Evolutionary conservation across 441 rosid species (phyloP).

Genomic region (Raphanus hybrid): DNA sequence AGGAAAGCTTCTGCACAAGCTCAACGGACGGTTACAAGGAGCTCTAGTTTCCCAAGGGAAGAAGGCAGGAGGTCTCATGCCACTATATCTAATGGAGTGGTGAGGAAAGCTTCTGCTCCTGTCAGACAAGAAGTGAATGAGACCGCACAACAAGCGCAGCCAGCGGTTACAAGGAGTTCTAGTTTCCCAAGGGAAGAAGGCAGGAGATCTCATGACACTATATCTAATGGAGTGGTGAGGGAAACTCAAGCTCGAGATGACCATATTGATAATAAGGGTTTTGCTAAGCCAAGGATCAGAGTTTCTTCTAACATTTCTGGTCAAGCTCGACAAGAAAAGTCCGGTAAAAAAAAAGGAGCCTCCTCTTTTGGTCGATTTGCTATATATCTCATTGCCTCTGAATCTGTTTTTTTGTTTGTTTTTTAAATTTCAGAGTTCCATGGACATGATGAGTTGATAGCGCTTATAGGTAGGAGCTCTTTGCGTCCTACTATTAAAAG

Average conservation of each 20-base stretch:
- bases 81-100: constrained; percentile 20
- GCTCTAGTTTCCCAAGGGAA: background rate
- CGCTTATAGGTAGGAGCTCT: constrained; percentile 30
- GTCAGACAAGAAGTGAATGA: constrained; percentile 21
- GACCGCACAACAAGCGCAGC: background rate
- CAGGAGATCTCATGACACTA: constrained; percentile 20
- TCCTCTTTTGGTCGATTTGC: constrained; percentile 2
- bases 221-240: constrained; percentile 24
- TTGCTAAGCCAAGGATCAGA: constrained; percentile 65
- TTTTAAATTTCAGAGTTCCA: constrained; percentile 54
- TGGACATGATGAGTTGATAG: constrained; percentile 75
- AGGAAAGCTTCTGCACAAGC: background rate
- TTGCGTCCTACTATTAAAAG: too few species aligned
- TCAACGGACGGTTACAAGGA: background rate
- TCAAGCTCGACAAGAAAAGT: constrained; percentile 23
- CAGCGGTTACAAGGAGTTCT: constrained; percentile 4
- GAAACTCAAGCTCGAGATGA: constrained; percentile 21
- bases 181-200: background rate
- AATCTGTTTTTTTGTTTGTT: background rate
- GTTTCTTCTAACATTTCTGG: constrained; percentile 32
- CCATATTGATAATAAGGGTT: constrained; percentile 6
- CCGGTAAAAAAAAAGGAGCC: background rate
- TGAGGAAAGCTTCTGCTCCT: constrained; percentile 16
- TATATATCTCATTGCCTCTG: constrained; percentile 26
- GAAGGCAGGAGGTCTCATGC: constrained; percentile 20